Base-by-base conservation (phyloP, 2,329 filamentous ascomycete genomes). In the Periconia sp. region DNA sequence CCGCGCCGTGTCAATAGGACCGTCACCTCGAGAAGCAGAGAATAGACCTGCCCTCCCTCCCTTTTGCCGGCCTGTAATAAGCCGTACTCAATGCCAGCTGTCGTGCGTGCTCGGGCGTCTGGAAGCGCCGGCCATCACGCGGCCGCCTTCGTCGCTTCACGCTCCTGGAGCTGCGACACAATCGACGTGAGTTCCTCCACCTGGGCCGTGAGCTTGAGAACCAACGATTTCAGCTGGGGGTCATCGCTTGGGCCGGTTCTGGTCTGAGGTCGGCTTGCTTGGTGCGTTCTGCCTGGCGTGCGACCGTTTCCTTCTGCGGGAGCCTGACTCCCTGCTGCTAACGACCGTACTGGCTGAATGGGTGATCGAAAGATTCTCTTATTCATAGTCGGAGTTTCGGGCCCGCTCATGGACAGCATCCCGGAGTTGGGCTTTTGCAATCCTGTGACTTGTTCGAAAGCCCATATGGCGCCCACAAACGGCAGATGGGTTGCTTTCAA, bases 391-490 rank as follows among this genome's bases (percentile, higher is more conserved):
- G 59, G 57, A 24, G 58, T 64, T 41, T 66, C 63, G 32, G 68
- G 67, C 33, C 63, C 65, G 39, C 59, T 63, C 48, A 66, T 66
- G 11, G 63, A 68, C 23, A 52, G 40, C 16, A 40, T 43, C 12
- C 50, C 53, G 13, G 52, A 49, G 21, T 52, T 46, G 35, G 51
- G 52, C 31, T 45, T 57, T 19, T 50, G 59, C 32, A 55, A 43
- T 36, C 57, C 61, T 43, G 69, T 60, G 7, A 12, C 28, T 50
- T 65, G 73, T 69, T 89, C 87, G 64, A 87, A 90, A n/a, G 78
- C 60, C 66, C 81, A 79, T 53, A 92, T 91, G 32, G 78, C 72
- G n/a, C 71, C 81, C 19, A 91, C 85, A 49, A 89, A 83, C 22
- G 88, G 87, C 33, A 82, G 73, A 65, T 85, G 82, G 2, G 81